A percentile compares a stretch with the other conserved stretches of the same genome.
These are phyloP conservation scores for Monosporascus cannonballus DNA, from an alignment of 2,329 filamentous ascomycete species.

Conservation along the genomic window DNA sequence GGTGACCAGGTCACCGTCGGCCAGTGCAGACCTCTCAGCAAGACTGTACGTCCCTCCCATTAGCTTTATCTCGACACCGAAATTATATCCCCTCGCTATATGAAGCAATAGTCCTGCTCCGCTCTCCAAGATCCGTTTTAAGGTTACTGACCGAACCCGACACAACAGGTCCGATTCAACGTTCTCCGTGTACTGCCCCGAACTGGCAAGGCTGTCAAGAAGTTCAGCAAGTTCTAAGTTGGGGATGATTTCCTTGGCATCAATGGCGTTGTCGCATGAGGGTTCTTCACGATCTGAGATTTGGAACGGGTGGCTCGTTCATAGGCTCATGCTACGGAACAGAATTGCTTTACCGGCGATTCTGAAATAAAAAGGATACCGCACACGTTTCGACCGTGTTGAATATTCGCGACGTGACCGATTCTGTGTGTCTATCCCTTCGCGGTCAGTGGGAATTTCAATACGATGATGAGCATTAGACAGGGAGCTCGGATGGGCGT, in stretches of 20 bases:
- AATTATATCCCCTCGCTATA: background rate
- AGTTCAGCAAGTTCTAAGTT: conserved; percentile 96
- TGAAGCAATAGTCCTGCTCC: no score
- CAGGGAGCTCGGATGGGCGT: no score
- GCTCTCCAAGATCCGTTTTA: background rate
- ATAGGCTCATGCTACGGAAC: conserved; percentile 28
- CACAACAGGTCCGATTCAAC: conserved; percentile 87
- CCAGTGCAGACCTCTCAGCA: conserved; percentile 98
- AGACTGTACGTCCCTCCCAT: conserved; percentile 72
- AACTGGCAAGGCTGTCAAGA: conserved; percentile 96
- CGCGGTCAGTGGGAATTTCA: no score
- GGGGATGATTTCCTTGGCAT: conserved; percentile 41
- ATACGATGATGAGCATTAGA: no score
- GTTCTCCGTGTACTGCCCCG: conserved; percentile 96
- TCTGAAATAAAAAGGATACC: conserved; percentile 25
- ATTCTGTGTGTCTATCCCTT: background rate
- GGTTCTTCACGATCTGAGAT: conserved; percentile 34
- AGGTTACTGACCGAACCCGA: conserved; percentile 3
- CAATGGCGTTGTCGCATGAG: conserved; percentile 47
- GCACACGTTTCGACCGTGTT: background rate
- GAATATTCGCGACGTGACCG: background rate
- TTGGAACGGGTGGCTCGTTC: conserved; percentile 30
- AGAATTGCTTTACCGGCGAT: conserved; percentile 25
- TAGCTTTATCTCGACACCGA: background rate
- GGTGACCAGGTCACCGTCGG: conserved; percentile 99